phyloP scores from a whole-genome alignment of 2,329 filamentous ascomycete species.

The Bipolaris oryzae region DNA sequence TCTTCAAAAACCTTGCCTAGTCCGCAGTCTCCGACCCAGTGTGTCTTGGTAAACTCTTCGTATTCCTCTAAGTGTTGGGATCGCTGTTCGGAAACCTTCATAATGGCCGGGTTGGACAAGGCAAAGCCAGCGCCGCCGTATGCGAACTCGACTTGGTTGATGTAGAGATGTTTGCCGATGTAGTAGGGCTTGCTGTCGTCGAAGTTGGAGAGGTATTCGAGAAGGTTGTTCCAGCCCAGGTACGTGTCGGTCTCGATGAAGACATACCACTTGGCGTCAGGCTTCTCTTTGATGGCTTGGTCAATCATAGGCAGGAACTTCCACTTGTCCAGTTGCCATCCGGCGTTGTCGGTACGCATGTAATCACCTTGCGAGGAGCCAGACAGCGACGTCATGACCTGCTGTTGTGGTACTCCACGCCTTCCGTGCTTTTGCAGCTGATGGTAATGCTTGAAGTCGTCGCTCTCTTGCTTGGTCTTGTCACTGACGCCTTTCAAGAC shows the following conservation, averaged over 20 bases:
- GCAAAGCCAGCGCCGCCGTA: constrained; percentile 55
- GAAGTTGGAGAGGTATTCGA: constrained; percentile 49
- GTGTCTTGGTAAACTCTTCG: constrained; percentile 44
- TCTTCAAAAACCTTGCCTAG: constrained; percentile 48
- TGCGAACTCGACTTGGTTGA: constrained; percentile 53
- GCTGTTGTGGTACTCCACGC: constrained; percentile 45
- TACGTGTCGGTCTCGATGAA: constrained; percentile 49
- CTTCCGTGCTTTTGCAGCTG: constrained; percentile 55
- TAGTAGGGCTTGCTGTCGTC: constrained; percentile 50
- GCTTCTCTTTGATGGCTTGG: constrained; percentile 50
- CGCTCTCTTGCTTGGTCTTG: constrained; percentile 46
- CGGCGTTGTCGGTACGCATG: constrained; percentile 45
- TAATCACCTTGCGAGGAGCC: constrained; percentile 46
- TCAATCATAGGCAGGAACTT: constrained; percentile 64
- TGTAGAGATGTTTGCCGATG: constrained; percentile 52
- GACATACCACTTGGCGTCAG: constrained; percentile 47
- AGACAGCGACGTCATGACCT: constrained; percentile 39
- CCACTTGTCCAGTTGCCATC: constrained; percentile 65
- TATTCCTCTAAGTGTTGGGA: constrained; percentile 40
- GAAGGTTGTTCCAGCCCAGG: constrained; percentile 47
- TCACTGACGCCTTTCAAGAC: constrained; percentile 54
- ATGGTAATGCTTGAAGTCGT: constrained; percentile 61
- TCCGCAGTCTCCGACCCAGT: constrained; percentile 50
- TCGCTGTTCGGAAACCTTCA: constrained; percentile 42
- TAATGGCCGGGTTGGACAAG: constrained; percentile 51